A percentile compares a stretch with the other conserved stretches of the same genome.
These are phyloP conservation scores for Kalanchoe fedtschenkoi DNA, from an alignment of 164 flowering plant species.

Conservation along the genomic window DNA sequence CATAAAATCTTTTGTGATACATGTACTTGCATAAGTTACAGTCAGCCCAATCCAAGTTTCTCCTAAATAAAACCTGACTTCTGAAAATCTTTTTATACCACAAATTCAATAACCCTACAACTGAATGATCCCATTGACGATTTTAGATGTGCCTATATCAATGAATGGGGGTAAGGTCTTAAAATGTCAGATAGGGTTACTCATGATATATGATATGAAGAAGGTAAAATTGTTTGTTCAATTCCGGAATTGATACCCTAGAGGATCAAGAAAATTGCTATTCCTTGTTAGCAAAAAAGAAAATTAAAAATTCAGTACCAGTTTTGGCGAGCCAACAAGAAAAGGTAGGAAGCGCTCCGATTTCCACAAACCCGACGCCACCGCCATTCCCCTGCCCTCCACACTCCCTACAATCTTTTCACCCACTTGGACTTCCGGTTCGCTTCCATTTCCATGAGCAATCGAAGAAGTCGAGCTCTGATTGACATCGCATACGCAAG, in stretches of 20 bases:
- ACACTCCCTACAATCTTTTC: neutral
- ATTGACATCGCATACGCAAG: slow-evolving; percentile 2
- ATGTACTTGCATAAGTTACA: neutral
- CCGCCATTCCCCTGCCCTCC: neutral
- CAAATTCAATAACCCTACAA: no score
- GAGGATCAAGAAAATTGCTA: no score
- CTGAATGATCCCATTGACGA: no score
- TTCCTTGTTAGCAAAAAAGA: no score
- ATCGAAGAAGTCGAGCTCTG: slow-evolving; percentile 1
- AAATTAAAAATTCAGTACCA: neutral
- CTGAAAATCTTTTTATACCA: no score
- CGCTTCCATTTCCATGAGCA: neutral
- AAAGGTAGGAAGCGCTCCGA: slow-evolving; percentile 4
- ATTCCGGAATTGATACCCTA: no score
- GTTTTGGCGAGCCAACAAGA: slow-evolving; percentile 1
- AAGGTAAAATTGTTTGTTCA: no score
- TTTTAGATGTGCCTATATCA: no score
- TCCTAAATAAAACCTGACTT: no score
- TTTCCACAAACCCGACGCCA: neutral
- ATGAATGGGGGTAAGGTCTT: no score
- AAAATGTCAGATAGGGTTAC: no score
- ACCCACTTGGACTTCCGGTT: neutral
- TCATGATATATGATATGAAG: no score
- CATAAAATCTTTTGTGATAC: neutral
- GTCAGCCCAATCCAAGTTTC: neutral